Evolutionary conservation across 352 stramenopile genomes (phyloP), one percentile per base, ranked within the genome.

Genomic region (Pythium coloratum): DNA sequence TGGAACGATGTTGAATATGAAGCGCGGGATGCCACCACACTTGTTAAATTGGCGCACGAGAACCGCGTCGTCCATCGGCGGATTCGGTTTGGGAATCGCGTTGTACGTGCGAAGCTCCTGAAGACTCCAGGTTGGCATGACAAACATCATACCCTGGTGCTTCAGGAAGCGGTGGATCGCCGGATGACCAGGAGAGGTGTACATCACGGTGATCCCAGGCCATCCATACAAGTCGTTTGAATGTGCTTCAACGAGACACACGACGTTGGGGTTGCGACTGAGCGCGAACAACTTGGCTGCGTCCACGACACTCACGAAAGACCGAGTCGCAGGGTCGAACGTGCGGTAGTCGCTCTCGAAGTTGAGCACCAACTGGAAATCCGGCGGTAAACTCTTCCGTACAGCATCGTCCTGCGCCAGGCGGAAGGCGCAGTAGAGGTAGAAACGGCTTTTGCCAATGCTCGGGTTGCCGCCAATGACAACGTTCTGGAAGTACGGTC

Each of bases 91-190:
- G 8, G 6, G 16, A 6, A 50, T 13, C n/a, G 42, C 14, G 42
- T 26, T 28, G 18, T 50, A 50, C n/a, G n/a, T 26, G 6, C 42
- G 42, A 5, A 50, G 42, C 42, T 50, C 42, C 16, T 20, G 6
- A 13, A 50, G 8, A 50, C 7, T 18, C 42, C 9, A 50, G 1
- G 42, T 13, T 10, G 42, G 42, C 42, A 50, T 50, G 14, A 50
- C 42, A 13, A 50, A 50, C 14, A 10, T 26, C 16, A 50, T 5
- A 7, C 42, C 42, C 5, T 26, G 95, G 80, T 99, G 99, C 75
- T 99, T 99, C 49, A 99, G 87, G 70, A 99, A 99, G 81, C n/a
- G 16, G 2, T 50, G 3, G 16, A 50, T 20, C n/a, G 7, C 13
- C 3, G n/a, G 42, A 26, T 18, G 42, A 13, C 42, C 16, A 3